Evolutionary conservation across 2,329 filamentous ascomycete species (phyloP).

Genomic region (Immersiporthe knoxdaviesiana): DNA sequence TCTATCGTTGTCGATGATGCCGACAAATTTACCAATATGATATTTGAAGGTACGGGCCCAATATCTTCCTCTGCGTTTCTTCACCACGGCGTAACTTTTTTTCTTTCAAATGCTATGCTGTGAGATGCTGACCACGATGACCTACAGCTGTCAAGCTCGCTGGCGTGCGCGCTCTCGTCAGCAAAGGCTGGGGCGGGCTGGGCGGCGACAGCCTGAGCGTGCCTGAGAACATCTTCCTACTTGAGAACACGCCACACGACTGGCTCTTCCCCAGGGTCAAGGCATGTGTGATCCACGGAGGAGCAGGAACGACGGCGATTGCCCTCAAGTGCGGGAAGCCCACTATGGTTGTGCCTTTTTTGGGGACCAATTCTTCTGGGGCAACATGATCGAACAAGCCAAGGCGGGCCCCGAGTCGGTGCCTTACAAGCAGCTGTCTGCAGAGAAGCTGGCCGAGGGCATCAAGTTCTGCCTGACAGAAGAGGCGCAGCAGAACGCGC

Average conservation of each 20-base stretch:
- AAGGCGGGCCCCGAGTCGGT: constrained; percentile 68
- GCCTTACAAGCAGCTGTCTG: constrained; percentile 68
- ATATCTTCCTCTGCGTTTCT: not conserved
- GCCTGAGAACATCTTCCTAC: constrained; percentile 69
- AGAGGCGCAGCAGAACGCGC: constrained; percentile 60
- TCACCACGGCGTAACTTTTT: not conserved
- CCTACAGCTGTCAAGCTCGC: constrained; percentile 59
- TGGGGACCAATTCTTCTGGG: constrained; percentile 81
- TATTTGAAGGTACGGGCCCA: constrained; percentile 56
- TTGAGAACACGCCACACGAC: constrained; percentile 76
- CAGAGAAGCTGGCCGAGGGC: constrained; percentile 68
- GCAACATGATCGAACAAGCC: constrained; percentile 65
- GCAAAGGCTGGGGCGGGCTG: constrained; percentile 75
- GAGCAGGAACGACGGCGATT: constrained; percentile 76
- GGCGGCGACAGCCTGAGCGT: constrained; percentile 55
- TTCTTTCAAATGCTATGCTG: not conserved
- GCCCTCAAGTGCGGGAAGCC: constrained; percentile 72
- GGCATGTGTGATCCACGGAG: constrained; percentile 75
- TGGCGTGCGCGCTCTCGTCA: constrained; percentile 72
- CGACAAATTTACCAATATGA: constrained; percentile 68
- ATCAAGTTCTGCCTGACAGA: constrained; percentile 69
- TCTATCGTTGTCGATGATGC: constrained; percentile 77
- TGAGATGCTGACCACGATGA: not conserved
- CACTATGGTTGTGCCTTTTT: constrained; percentile 82
- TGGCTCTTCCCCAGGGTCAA: constrained; percentile 73